Evolutionary conservation across 2,329 filamentous ascomycete species (phyloP).

Genomic region (Exserohilum turcica): DNA sequence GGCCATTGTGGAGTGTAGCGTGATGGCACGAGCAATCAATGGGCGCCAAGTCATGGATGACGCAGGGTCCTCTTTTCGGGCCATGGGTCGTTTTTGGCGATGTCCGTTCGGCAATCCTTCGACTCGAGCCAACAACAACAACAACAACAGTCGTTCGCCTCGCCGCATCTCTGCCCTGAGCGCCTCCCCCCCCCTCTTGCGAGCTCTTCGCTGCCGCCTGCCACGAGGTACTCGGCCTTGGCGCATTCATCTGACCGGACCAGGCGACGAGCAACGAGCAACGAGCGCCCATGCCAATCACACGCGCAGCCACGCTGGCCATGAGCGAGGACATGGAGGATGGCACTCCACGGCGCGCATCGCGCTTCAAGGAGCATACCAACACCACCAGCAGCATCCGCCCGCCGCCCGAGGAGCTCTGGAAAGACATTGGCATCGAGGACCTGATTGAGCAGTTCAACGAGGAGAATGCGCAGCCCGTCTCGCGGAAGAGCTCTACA

Average conservation of each 20-base stretch:
- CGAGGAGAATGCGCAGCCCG: constrained; percentile 28
- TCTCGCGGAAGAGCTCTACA: constrained; percentile 11
- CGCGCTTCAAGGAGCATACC: constrained; percentile 38
- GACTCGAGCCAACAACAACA: constrained; percentile 8
- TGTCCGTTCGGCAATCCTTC: constrained; percentile 6
- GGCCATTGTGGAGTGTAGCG: constrained; percentile 4
- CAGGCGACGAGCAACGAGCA: constrained; percentile 1
- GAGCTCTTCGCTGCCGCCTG: constrained; percentile 1
- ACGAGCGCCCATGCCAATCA: constrained; percentile 7
- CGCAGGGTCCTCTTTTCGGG: constrained; percentile 20
- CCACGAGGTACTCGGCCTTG: neutral
- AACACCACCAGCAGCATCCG: constrained; percentile 38
- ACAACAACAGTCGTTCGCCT: constrained; percentile 9
- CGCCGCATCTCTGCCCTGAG: neutral
- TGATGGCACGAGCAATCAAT: constrained; percentile 10
- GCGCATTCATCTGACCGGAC: neutral
- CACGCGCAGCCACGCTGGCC: constrained; percentile 12
- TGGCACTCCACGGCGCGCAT: constrained; percentile 27
- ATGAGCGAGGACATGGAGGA: constrained; percentile 29
- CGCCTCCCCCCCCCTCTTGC: constrained; percentile 1
- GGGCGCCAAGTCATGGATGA: constrained; percentile 21
- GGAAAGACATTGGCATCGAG: constrained; percentile 34
- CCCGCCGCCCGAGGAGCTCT: constrained; percentile 38
- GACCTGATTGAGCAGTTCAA: constrained; percentile 32
- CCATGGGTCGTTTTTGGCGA: neutral